Evolutionary conservation across 495 filamentous ascomycete species (phyloP).

Genomic region (Hypoxylon crocopeplum): DNA sequence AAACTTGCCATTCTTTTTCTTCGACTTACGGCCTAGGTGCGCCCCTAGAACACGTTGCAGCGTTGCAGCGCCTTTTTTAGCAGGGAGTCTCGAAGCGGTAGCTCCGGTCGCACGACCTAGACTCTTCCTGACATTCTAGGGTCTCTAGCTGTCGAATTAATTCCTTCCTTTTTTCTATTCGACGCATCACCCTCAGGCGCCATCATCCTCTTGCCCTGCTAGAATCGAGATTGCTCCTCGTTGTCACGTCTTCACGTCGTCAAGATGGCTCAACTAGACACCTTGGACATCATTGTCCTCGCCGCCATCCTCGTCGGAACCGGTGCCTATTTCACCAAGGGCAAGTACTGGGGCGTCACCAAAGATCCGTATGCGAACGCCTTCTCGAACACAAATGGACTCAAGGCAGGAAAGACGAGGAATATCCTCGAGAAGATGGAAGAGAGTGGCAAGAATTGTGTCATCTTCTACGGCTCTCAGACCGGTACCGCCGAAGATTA

Average conservation of each 20-base stretch:
- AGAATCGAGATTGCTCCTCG: slow-evolving; percentile 1
- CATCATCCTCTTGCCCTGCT: slow-evolving; percentile 3
- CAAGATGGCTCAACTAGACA: slow-evolving; percentile 93
- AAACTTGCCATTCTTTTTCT: slow-evolving; percentile 18
- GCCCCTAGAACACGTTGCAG: slow-evolving; percentile 30
- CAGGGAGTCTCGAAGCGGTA: slow-evolving; percentile 6
- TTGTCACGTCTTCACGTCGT: slow-evolving; percentile 37
- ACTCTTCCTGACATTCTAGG: slow-evolving; percentile 2
- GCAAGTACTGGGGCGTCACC: slow-evolving; percentile 83
- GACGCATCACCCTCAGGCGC: slow-evolving; percentile 7
- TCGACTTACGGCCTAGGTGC: not conserved
- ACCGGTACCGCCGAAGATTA: slow-evolving; percentile 99
- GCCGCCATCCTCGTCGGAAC: slow-evolving; percentile 83
- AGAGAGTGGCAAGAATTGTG: slow-evolving; percentile 92
- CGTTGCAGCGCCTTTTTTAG: slow-evolving; percentile 18
- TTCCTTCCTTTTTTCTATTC: not conserved
- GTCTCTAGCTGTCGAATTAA: slow-evolving; percentile 6
- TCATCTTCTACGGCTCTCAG: slow-evolving; percentile 98
- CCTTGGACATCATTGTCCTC: slow-evolving; percentile 91
- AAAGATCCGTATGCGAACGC: slow-evolving; percentile 88
- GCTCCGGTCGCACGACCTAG: slow-evolving; percentile 3
- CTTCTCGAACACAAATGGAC: slow-evolving; percentile 69
- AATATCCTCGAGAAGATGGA: slow-evolving; percentile 97
- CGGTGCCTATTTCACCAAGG: slow-evolving; percentile 96
- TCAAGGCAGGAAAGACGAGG: slow-evolving; percentile 84